Conservation (phyloP, 345 rosid species). For the Odontarrhena argentea region DNA sequence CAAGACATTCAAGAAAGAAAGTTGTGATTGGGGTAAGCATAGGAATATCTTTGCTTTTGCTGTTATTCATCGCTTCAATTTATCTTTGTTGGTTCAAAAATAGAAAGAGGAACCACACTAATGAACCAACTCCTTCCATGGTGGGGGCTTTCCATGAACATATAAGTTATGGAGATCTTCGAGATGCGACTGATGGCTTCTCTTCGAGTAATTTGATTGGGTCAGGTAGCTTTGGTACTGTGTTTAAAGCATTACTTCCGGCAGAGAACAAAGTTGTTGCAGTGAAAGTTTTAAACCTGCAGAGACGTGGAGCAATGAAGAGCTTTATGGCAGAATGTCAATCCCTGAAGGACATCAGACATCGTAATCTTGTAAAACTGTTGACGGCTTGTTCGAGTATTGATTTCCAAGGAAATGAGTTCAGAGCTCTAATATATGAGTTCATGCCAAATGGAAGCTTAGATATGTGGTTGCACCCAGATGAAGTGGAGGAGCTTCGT, state of each 20-base stretch:
- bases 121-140: too few relatives aligned
- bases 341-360: slow-evolving; percentile 26
- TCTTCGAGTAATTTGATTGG: too few relatives aligned
- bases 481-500: neutral
- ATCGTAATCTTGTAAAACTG: slow-evolving; percentile 44
- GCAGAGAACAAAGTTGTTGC: slow-evolving; percentile 19
- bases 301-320: slow-evolving; percentile 41
- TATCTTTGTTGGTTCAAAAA: neutral
- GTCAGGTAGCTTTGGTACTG: too few relatives aligned
- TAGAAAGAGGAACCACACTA: neutral
- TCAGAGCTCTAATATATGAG: slow-evolving; percentile 41
- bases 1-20: neutral
- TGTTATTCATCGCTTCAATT: neutral
- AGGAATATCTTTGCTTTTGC: neutral
- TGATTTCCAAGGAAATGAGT: slow-evolving; percentile 45
- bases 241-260: neutral
- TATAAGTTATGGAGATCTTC: too few relatives aligned
- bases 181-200: too few relatives aligned
- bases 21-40: slow-evolving; percentile 8
- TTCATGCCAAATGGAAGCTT: slow-evolving; percentile 43
- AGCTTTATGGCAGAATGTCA: slow-evolving; percentile 52
- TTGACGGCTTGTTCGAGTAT: slow-evolving; percentile 51
- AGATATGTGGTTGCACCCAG: slow-evolving; percentile 44
- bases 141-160: too few relatives aligned
- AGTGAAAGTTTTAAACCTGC: slow-evolving; percentile 43